These are phyloP conservation scores for Ogataea nakhonphanomensis DNA, from an alignment of 805 yeast species.

Conservation along the genomic window DNA sequence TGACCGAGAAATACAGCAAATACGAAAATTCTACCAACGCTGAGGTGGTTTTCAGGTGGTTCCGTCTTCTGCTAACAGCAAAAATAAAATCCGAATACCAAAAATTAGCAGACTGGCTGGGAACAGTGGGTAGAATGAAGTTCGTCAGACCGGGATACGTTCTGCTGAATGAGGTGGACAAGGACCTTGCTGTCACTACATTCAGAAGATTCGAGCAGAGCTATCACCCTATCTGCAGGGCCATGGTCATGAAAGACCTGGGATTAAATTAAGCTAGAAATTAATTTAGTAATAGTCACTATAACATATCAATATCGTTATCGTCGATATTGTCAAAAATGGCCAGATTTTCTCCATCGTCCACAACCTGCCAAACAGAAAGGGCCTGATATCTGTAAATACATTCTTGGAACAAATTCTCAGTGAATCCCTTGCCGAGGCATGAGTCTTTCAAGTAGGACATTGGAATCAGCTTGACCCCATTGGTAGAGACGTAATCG, in stretches of 20 bases:
- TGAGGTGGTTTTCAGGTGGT: constrained; percentile 80
- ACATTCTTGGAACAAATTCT: constrained; percentile 72
- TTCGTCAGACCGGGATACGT: constrained; percentile 85
- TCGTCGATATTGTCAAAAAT: constrained; percentile 43
- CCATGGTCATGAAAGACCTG: constrained; percentile 81
- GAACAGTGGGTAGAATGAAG: constrained; percentile 92
- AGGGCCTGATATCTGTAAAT: constrained; percentile 67
- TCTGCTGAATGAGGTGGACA: constrained; percentile 60
- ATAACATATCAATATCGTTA: constrained; percentile 31
- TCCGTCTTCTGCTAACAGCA: constrained; percentile 59
- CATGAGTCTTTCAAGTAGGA: constrained; percentile 57
- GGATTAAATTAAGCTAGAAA: constrained; percentile 33
- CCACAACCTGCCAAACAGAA: constrained; percentile 73
- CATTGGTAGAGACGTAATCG: constrained; percentile 25
- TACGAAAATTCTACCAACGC: constrained; percentile 63
- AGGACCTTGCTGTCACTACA: constrained; percentile 59
- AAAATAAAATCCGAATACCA: constrained; percentile 43
- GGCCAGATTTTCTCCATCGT: constrained; percentile 63
- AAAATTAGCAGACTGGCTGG: constrained; percentile 75
- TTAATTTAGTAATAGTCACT: constrained; percentile 3
- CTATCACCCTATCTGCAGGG: constrained; percentile 83
- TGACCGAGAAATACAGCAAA: constrained; percentile 35
- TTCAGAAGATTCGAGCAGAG: constrained; percentile 54
- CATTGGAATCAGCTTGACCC: constrained; percentile 38
- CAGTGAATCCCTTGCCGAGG: constrained; percentile 79